These are phyloP conservation scores for Cyberlindnera maclurae DNA, from an alignment of 805 yeast genomes.

Conservation along the genomic window DNA sequence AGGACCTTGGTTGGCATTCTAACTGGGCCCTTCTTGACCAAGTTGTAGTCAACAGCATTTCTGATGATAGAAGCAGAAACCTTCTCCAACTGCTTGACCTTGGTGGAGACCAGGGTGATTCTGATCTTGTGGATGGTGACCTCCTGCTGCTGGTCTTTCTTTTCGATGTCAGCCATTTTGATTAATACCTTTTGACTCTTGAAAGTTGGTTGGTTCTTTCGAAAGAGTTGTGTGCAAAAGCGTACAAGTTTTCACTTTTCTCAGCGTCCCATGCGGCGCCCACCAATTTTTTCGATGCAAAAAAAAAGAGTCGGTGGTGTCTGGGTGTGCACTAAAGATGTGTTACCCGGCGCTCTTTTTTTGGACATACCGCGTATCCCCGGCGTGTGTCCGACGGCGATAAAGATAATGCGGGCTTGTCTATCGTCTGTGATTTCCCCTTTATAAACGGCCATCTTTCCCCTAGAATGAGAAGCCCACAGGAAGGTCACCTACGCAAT, in stretches of 20 bases:
- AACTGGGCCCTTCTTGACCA: constrained; percentile 97
- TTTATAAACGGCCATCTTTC: neutral
- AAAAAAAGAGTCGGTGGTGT: constrained; percentile 18
- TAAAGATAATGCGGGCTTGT: neutral
- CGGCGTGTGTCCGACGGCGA: neutral
- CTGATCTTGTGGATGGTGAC: constrained; percentile 93
- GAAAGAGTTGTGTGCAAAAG: constrained; percentile 2
- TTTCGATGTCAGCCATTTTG: constrained; percentile 73
- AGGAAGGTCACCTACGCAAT: neutral
- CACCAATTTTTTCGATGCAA: neutral
- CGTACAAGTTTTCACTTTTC: constrained; percentile 9
- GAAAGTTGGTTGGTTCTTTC: constrained; percentile 18
- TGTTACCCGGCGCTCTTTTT: constrained; percentile 2
- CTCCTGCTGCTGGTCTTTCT: constrained; percentile 80
- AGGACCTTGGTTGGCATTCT: constrained; percentile 99
- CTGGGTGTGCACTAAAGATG: constrained; percentile 6
- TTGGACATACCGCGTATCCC: too few relatives aligned
- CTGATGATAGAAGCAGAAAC: constrained; percentile 85
- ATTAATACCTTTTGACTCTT: constrained; percentile 36
- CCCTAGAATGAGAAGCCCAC: neutral
- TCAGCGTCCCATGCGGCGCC: constrained; percentile 1
- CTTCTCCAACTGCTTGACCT: constrained; percentile 96
- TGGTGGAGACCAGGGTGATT: constrained; percentile 97
- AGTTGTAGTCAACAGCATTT: constrained; percentile 77
- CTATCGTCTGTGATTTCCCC: neutral